A percentile compares a stretch with the other conserved stretches of the same genome.
These are phyloP conservation scores for Apiospora phragmitis DNA, from an alignment of 2,329 filamentous ascomycete species.

Conservation along the genomic window DNA sequence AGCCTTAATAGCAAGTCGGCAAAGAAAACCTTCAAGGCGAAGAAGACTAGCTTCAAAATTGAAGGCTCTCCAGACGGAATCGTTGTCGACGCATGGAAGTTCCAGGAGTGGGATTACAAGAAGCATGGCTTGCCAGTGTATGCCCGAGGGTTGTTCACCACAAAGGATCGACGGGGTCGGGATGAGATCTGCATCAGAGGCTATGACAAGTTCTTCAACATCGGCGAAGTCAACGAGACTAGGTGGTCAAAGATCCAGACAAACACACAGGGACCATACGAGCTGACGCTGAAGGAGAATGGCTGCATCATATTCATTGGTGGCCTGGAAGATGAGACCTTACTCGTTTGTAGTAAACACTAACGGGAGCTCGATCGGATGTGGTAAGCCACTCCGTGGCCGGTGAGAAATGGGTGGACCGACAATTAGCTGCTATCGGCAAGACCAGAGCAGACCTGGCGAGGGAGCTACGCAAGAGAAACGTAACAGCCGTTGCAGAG, in stretches of 20 bases:
- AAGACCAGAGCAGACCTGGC: slow-evolving; percentile 81
- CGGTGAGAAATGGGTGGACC: slow-evolving; percentile 80
- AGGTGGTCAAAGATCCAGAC: slow-evolving; percentile 77
- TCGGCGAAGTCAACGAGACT: slow-evolving; percentile 78
- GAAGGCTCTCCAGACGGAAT: slow-evolving; percentile 61
- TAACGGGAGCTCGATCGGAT: slow-evolving; percentile 79
- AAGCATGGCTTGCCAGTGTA: slow-evolving; percentile 82
- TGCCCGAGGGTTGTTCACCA: slow-evolving; percentile 92
- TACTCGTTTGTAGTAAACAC: slow-evolving; percentile 98
- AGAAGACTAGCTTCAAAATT: slow-evolving; percentile 77
- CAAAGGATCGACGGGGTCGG: slow-evolving; percentile 60
- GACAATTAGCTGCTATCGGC: slow-evolving; percentile 74
- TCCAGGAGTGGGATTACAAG: slow-evolving; percentile 97
- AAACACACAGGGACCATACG: slow-evolving; percentile 83
- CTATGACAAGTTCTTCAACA: slow-evolving; percentile 99
- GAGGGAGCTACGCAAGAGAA: slow-evolving; percentile 71
- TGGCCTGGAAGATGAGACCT: slow-evolving; percentile 82
- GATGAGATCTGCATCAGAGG: slow-evolving; percentile 83
- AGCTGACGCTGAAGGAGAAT: slow-evolving; percentile 96
- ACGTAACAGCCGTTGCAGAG: slow-evolving; percentile 93
- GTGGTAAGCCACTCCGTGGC: slow-evolving; percentile 79
- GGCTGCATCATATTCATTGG: slow-evolving; percentile 99
- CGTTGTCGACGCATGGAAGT: slow-evolving; percentile 85
- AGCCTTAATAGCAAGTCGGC: slow-evolving; percentile 61
- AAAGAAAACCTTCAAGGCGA: slow-evolving; percentile 68